These are phyloP conservation scores for Diplocarpon rosae DNA, from an alignment of 2,329 filamentous ascomycete genomes.

Conservation along the genomic window DNA sequence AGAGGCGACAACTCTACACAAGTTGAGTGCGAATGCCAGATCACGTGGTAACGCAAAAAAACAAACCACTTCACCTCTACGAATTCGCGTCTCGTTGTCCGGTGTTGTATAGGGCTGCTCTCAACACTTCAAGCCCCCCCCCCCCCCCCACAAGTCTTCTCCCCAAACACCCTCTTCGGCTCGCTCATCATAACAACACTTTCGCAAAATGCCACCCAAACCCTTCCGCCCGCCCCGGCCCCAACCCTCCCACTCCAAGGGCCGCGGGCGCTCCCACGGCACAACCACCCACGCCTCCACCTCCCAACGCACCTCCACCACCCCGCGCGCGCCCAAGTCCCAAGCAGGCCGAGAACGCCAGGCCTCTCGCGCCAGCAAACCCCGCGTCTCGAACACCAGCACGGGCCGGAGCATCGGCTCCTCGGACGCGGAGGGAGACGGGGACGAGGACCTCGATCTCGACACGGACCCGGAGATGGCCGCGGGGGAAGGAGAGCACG, in stretches of 20 bases:
- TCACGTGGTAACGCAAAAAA: neutral
- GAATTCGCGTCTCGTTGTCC: neutral
- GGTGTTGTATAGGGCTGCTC: neutral
- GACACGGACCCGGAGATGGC: too few relatives aligned
- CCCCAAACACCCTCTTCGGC: neutral
- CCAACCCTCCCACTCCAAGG: slow-evolving; percentile 4
- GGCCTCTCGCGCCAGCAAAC: neutral
- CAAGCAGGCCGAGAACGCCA: neutral
- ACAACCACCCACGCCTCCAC: slow-evolving; percentile 1
- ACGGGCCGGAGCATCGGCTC: slow-evolving; percentile 1
- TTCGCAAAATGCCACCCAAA: slow-evolving; percentile 22
- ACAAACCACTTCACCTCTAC: neutral
- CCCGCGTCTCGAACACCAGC: slow-evolving; percentile 2
- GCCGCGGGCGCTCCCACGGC: slow-evolving; percentile 10
- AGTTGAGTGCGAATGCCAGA: neutral
- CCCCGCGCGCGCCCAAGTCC: neutral
- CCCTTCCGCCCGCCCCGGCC: slow-evolving; percentile 25
- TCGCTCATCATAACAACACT: neutral
- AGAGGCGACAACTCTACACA: neutral
- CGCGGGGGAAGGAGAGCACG: slow-evolving; percentile 2
- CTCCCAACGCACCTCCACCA: neutral
- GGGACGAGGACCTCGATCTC: neutral
- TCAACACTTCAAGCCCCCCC: neutral
- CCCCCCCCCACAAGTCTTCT: neutral
- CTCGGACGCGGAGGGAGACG: slow-evolving; percentile 3